phyloP scores from a whole-genome alignment of 306 rosid species.

The Ceratonia siliqua region DNA sequence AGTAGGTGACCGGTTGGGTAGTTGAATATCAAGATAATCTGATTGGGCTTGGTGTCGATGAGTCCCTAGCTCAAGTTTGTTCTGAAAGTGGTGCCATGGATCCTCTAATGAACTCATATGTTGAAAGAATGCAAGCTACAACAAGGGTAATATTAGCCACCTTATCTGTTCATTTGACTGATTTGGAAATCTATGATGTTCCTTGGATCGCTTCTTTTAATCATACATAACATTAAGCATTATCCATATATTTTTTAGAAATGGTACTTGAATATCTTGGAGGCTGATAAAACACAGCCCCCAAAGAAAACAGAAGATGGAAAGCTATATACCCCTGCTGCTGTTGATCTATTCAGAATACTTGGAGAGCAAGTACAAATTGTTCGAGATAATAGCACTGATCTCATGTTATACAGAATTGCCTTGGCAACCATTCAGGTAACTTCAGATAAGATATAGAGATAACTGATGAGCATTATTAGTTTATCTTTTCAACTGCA shows the following conservation, averaged over 20 bases:
- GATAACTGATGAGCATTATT: constrained; percentile 12
- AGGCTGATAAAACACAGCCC: constrained; percentile 93
- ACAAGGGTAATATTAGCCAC: constrained; percentile 65
- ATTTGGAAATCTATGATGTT: constrained; percentile 31
- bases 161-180: constrained; percentile 11
- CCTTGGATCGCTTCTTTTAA: constrained; percentile 18
- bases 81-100: constrained; percentile 99
- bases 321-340: constrained; percentile 95
- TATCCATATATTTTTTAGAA: constrained; percentile 55
- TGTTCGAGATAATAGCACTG: constrained; percentile 97
- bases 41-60: constrained; percentile 94
- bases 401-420: constrained; percentile 92
- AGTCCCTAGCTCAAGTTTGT: constrained; percentile 93
- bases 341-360: constrained; percentile 96
- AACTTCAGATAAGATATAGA: constrained; percentile 22
- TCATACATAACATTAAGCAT: constrained; percentile 23
- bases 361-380: constrained; percentile 98
- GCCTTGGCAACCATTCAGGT: constrained; percentile 97
- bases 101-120: constrained; percentile 95
- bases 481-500: not conserved
- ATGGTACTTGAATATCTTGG: constrained; percentile 98
- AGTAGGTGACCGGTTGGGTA: constrained; percentile 97
- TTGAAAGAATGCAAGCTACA: constrained; percentile 98
- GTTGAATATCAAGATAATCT: constrained; percentile 94
- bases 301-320: constrained; percentile 98